These are phyloP conservation scores for Tuber melanosporum DNA, from an alignment of 495 filamentous ascomycete genomes.

Conservation along the genomic window DNA sequence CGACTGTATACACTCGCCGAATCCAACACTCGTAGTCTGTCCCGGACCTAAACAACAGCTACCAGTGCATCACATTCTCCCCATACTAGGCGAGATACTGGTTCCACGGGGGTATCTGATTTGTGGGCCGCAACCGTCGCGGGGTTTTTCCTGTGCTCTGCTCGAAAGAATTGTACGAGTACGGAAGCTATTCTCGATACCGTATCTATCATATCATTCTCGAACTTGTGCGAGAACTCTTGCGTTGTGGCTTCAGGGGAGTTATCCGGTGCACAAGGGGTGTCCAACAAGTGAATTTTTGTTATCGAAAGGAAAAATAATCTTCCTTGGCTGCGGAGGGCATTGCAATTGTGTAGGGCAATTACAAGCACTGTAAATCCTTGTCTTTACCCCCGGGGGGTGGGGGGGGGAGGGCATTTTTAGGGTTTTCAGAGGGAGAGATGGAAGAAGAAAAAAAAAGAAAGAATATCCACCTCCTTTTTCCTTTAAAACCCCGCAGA, in stretches of 20 bases:
- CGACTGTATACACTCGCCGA: background rate
- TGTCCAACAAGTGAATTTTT: background rate
- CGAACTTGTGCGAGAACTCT: too few species aligned
- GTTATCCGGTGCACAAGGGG: background rate
- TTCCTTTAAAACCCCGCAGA: background rate
- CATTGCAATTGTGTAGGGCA: background rate
- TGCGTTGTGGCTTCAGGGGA: too few species aligned
- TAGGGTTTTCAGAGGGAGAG: background rate
- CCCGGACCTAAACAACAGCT: too few species aligned
- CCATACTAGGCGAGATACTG: background rate
- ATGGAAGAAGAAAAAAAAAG: too few species aligned
- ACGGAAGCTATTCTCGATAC: too few species aligned
- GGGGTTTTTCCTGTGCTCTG: background rate
- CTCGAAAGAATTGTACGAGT: too few species aligned
- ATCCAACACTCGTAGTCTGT: background rate
- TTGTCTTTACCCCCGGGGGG: background rate
- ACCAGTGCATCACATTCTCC: background rate
- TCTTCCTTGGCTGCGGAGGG: background rate
- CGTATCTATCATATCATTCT: too few species aligned
- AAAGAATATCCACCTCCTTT: background rate
- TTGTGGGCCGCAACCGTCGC: background rate
- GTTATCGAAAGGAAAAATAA: background rate
- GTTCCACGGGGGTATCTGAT: background rate
- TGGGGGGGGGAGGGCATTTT: background rate
- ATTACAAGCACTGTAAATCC: background rate